These are phyloP conservation scores for Ashbya aceris DNA, from an alignment of 1,139 yeast species.

Conservation along the genomic window DNA sequence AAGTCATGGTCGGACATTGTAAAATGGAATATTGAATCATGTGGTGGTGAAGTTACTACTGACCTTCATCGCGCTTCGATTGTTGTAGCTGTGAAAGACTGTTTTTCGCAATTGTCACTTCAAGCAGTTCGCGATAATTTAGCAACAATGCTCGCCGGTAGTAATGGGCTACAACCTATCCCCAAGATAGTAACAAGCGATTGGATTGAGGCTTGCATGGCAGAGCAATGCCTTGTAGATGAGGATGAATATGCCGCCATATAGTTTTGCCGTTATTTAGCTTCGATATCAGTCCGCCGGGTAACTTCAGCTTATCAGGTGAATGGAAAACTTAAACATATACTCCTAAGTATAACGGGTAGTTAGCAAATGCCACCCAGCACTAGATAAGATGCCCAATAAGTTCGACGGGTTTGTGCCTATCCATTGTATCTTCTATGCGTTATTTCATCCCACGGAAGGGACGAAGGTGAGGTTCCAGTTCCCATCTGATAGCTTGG, in stretches of 20 bases:
- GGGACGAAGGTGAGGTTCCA: slow-evolving; percentile 93
- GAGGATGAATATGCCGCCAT: slow-evolving; percentile 31
- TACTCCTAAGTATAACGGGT: neutral
- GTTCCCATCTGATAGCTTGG: slow-evolving; percentile 57
- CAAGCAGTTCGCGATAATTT: slow-evolving; percentile 18
- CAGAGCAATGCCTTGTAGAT: slow-evolving; percentile 36
- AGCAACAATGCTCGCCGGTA: slow-evolving; percentile 20
- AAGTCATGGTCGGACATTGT: slow-evolving; percentile 7
- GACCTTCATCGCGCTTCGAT: slow-evolving; percentile 17
- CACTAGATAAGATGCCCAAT: slow-evolving; percentile 5
- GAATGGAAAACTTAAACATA: neutral
- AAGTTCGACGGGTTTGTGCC: slow-evolving; percentile 38
- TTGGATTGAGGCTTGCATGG: slow-evolving; percentile 39
- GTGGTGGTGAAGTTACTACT: slow-evolving; percentile 24
- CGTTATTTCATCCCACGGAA: slow-evolving; percentile 90
- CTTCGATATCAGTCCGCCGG: no score
- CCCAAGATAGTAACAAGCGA: slow-evolving; percentile 40
- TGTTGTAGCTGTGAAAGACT: slow-evolving; percentile 17
- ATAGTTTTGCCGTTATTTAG: neutral
- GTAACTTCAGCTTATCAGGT: neutral
- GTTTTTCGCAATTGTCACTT: slow-evolving; percentile 4
- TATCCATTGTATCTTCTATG: slow-evolving; percentile 76
- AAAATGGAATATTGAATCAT: slow-evolving; percentile 13
- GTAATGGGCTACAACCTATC: slow-evolving; percentile 26
- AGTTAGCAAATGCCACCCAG: neutral